Conservation (phyloP, 495 filamentous ascomycete genomes). For the Aspergillus indologenus region DNA sequence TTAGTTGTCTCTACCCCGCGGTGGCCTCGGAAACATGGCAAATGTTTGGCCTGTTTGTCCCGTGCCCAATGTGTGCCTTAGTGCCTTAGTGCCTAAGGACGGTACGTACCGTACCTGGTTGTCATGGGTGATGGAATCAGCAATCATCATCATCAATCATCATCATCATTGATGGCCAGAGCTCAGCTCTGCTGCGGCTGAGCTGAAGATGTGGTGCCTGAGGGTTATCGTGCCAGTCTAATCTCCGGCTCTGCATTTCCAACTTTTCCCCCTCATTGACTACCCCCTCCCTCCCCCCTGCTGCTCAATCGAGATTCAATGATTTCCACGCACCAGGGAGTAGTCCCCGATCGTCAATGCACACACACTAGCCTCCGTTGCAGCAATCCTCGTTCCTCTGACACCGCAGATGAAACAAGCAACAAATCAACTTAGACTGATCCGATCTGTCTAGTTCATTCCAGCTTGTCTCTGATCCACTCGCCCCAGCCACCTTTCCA, state of each 20-base stretch:
- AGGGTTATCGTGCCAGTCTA: background rate
- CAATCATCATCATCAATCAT: background rate
- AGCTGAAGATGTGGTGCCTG: background rate
- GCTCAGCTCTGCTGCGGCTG: background rate
- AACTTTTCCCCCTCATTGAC: background rate
- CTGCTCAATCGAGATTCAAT: background rate
- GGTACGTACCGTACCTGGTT: background rate
- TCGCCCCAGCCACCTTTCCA: conserved; percentile 21
- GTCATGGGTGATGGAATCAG: background rate
- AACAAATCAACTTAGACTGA: conserved; percentile 6
- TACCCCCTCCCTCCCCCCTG: background rate
- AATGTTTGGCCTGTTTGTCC: background rate
- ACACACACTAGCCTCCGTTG: background rate
- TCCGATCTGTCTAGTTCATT: conserved; percentile 14
- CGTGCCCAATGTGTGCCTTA: background rate
- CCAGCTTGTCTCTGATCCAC: conserved; percentile 9
- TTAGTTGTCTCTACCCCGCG: background rate
- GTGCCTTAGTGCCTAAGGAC: background rate
- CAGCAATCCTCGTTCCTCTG: background rate
- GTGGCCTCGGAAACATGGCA: background rate
- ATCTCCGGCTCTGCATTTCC: background rate
- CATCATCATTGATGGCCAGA: background rate
- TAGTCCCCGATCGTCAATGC: background rate
- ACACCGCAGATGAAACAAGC: background rate
- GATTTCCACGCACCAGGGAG: background rate